Evolutionary conservation across 352 stramenopile species (phyloP).

Genomic region (Pythium myriotylum): DNA sequence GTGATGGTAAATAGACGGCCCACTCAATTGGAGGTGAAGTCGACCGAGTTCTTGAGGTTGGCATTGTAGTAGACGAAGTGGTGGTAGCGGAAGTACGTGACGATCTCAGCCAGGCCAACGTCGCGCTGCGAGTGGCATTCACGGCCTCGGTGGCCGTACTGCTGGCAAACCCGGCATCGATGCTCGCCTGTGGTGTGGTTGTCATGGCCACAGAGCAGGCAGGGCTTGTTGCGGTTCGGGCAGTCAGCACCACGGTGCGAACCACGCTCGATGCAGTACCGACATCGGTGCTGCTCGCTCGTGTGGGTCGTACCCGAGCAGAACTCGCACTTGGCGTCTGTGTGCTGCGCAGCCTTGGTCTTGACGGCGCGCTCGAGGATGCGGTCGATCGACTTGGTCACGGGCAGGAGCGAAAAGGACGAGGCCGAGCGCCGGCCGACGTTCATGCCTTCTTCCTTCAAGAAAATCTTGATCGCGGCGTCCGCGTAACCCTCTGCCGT

Average conservation of each 20-base stretch:
- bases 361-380: slow-evolving; percentile 75
- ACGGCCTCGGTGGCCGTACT: slow-evolving; percentile 80
- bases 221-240: slow-evolving; percentile 70
- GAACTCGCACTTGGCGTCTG: slow-evolving; percentile 51
- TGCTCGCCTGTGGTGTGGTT: slow-evolving; percentile 84
- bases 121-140: slow-evolving; percentile 84
- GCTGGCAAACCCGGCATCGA: slow-evolving; percentile 79
- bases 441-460: slow-evolving; percentile 70
- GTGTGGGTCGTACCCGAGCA: slow-evolving; percentile 66
- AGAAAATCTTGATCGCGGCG: slow-evolving; percentile 82
- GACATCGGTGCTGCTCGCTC: slow-evolving; percentile 75
- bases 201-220: slow-evolving; percentile 67
- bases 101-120: slow-evolving; percentile 74
- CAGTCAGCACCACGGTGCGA: slow-evolving; percentile 74
- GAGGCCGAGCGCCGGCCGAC: slow-evolving; percentile 64
- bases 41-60: slow-evolving; percentile 87
- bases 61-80: slow-evolving; percentile 90
- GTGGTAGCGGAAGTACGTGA: slow-evolving; percentile 88
- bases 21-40: slow-evolving; percentile 60
- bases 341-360: slow-evolving; percentile 31
- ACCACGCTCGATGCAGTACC: slow-evolving; percentile 81
- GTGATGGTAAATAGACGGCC: not conserved
- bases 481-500: slow-evolving; percentile 82
- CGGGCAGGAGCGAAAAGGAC: slow-evolving; percentile 75
- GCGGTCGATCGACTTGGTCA: slow-evolving; percentile 77